Evolutionary conservation across 129 eudicot species (phyloP).

Genomic region (Helianthus tuberosus): DNA sequence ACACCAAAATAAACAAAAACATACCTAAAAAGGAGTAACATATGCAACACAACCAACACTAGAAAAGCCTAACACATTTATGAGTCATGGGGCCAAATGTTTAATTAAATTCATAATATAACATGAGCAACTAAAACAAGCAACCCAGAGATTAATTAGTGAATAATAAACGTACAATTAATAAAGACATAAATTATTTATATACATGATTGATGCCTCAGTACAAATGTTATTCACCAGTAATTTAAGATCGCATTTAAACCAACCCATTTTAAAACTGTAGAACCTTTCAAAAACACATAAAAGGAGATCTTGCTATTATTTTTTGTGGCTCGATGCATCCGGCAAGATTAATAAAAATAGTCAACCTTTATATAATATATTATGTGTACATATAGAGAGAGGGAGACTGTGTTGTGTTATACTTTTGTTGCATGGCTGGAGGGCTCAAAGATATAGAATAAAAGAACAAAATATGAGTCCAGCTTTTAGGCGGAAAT

Average conservation of each 20-base stretch:
- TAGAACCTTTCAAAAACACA: constrained; percentile 3
- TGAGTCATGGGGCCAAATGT: neutral
- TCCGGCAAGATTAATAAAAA: neutral
- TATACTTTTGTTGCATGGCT: constrained; percentile 38
- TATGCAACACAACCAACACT: neutral
- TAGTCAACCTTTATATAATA: constrained; percentile 3
- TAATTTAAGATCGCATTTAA: constrained; percentile 17
- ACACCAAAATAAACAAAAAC: neutral
- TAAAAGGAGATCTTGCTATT: neutral
- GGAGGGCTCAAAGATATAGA: constrained; percentile 31
- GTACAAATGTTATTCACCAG: constrained; percentile 18
- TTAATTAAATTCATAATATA: neutral
- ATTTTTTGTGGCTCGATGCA: constrained; percentile 35
- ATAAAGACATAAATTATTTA: neutral
- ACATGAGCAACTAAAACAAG: neutral
- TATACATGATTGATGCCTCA: neutral
- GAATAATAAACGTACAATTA: neutral
- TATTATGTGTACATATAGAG: neutral
- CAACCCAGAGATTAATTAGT: neutral
- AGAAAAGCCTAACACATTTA: constrained; percentile 11
- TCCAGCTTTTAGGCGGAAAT: constrained; percentile 39
- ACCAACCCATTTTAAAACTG: neutral
- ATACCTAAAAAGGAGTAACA: neutral
- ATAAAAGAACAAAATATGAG: constrained; percentile 23
- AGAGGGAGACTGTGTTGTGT: neutral